Evolutionary conservation across 176 grass and related monocot genomes (phyloP).

Genomic region (Ensete glaucum): DNA sequence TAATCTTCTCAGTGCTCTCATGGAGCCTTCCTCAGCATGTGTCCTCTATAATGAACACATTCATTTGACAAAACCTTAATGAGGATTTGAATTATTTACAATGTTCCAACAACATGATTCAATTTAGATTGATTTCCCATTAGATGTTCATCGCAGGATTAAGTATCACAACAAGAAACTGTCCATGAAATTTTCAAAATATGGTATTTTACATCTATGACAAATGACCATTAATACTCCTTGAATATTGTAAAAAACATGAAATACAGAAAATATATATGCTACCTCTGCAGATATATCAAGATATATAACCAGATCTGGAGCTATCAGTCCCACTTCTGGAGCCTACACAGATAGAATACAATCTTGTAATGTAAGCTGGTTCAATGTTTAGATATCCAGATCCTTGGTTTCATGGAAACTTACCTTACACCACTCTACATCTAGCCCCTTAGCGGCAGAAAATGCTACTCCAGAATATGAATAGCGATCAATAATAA

Average conservation of each 20-base stretch:
- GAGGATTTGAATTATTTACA: too few relatives aligned
- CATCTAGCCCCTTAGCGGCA: constrained; percentile 54
- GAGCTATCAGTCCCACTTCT: constrained; percentile 71
- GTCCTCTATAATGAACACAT: too few relatives aligned
- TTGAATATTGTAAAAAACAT: neutral
- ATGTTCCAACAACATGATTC: too few relatives aligned
- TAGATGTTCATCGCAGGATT: neutral
- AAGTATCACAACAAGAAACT: neutral
- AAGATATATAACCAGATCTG: constrained; percentile 85
- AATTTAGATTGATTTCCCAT: neutral
- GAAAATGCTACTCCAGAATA: constrained; percentile 70
- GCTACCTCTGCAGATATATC: constrained; percentile 91
- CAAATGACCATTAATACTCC: neutral
- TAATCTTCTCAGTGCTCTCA: too few relatives aligned
- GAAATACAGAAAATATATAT: neutral
- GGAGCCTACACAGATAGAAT: constrained; percentile 42
- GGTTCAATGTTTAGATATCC: too few relatives aligned
- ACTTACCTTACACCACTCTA: constrained; percentile 67
- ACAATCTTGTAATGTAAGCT: constrained; percentile 6
- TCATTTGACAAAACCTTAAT: too few relatives aligned
- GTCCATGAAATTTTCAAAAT: too few relatives aligned
- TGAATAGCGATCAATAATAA: constrained; percentile 59
- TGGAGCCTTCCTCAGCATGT: too few relatives aligned
- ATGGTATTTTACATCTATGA: neutral
- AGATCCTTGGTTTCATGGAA: neutral